Conservation (phyloP, 345 rosid genomes). For the Eucalyptus guilfoylei region DNA sequence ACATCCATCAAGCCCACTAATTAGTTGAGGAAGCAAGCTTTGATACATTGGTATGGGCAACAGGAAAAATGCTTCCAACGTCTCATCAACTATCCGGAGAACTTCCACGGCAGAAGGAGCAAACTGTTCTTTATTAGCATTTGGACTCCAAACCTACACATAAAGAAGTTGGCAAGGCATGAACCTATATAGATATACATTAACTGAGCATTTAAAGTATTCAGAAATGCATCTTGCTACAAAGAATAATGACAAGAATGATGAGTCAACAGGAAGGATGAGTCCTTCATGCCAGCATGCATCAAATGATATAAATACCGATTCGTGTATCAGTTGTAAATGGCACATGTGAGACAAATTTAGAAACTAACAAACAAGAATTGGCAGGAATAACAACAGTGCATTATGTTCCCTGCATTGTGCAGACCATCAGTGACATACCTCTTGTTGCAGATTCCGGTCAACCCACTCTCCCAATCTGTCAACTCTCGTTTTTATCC, state of each 20-base stretch:
- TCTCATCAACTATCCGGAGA: slow-evolving; percentile 72
- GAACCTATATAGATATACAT: background rate
- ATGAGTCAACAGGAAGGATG: background rate
- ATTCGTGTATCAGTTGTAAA: background rate
- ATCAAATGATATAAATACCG: background rate
- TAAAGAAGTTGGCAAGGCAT: background rate
- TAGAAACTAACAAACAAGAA: background rate
- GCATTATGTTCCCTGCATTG: background rate
- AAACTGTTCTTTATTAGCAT: slow-evolving; percentile 50
- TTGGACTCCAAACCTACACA: slow-evolving; percentile 76
- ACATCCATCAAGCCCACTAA: slow-evolving; percentile 65
- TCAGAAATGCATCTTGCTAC: background rate
- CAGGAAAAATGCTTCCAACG: slow-evolving; percentile 85
- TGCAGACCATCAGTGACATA: background rate
- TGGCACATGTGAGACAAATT: background rate
- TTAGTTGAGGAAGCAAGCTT: slow-evolving; percentile 68
- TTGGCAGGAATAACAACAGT: background rate
- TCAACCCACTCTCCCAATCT: slow-evolving; percentile 85
- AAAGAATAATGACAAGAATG: background rate
- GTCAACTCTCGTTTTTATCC: slow-evolving; percentile 77
- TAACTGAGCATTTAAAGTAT: background rate
- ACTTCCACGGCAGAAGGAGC: slow-evolving; percentile 94
- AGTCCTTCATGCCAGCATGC: background rate
- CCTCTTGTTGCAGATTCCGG: slow-evolving; percentile 88
- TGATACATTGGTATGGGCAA: slow-evolving; percentile 78